Conservation (phyloP, 2,329 filamentous ascomycete genomes). For the Microcyclosporella mali region DNA sequence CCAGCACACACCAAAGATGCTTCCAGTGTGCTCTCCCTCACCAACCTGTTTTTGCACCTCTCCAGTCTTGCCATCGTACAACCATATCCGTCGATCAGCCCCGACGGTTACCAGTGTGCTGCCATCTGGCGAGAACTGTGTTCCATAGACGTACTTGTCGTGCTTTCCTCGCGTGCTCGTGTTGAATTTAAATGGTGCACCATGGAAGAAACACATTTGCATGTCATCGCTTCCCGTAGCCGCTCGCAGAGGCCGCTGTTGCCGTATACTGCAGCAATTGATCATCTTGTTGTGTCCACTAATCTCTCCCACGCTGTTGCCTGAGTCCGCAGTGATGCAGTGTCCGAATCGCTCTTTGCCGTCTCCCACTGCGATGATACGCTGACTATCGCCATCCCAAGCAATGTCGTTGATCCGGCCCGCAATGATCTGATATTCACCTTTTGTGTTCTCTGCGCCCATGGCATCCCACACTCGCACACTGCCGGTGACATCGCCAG, state of each 20-base stretch:
- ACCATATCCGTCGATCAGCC: constrained; percentile 83
- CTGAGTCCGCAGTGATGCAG: constrained; percentile 90
- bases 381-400: constrained; percentile 95
- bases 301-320: constrained; percentile 93
- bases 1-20: constrained; percentile 91
- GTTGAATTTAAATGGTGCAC: constrained; percentile 93
- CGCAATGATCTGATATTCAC: constrained; percentile 90
- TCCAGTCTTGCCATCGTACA: constrained; percentile 95
- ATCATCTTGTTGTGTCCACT: constrained; percentile 84
- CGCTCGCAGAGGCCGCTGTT: constrained; percentile 83
- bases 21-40: constrained; percentile 75
- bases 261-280: constrained; percentile 84
- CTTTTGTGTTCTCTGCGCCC: constrained; percentile 81
- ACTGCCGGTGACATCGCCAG: constrained; percentile 75
- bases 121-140: constrained; percentile 86
- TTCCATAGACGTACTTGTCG: constrained; percentile 80
- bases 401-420: constrained; percentile 94
- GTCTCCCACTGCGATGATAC: constrained; percentile 92
- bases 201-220: constrained; percentile 85
- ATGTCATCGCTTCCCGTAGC: constrained; percentile 88
- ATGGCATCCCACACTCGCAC: constrained; percentile 89
- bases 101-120: constrained; percentile 77
- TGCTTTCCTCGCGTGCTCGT: constrained; percentile 73
- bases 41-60: constrained; percentile 72
- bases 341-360: constrained; percentile 90